Conservation (phyloP, 768 basidiomycete genomes). For the Clitopilus passeckerianus region DNA sequence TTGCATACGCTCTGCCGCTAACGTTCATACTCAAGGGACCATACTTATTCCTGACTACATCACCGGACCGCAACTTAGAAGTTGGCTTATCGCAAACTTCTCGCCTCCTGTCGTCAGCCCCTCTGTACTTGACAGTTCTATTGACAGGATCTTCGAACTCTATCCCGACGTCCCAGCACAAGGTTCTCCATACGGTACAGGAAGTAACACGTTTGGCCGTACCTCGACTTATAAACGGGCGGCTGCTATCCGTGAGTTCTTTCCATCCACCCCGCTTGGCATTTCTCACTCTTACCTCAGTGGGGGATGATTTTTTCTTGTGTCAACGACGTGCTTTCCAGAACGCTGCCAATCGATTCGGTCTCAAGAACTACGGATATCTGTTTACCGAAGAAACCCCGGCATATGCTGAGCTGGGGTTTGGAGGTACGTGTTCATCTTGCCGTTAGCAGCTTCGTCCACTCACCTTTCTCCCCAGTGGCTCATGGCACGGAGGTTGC, state of each 20-base stretch:
- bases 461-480: constrained; percentile 11
- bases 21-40: constrained; percentile 22
- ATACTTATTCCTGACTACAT: constrained; percentile 15
- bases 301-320: constrained; percentile 29
- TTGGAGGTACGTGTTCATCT: not conserved
- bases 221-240: constrained; percentile 31
- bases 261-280: not conserved
- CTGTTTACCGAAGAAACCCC: constrained; percentile 30
- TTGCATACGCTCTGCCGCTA: not conserved
- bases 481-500: constrained; percentile 22
- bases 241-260: constrained; percentile 21
- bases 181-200: constrained; percentile 40
- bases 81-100: constrained; percentile 15
- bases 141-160: constrained; percentile 22
- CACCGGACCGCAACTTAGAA: constrained; percentile 14
- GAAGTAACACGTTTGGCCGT: constrained; percentile 38
- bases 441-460: not conserved
- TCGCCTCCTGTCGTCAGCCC: constrained; percentile 19
- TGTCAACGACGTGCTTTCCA: constrained; percentile 27
- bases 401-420: not conserved
- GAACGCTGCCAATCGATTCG: constrained; percentile 23
- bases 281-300: constrained; percentile 1
- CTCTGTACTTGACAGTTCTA: constrained; percentile 9
- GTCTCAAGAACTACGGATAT: constrained; percentile 30
- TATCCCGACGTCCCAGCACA: constrained; percentile 37